phyloP scores from a whole-genome alignment of 176 grass and related monocot genomes.

The Hordeum vulgare region MorexV3_pseudomolecules_assembly NC_058523.1:442755331-442755830 shows the following conservation, averaged over 20 bases:
- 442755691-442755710: neutral
- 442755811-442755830: constrained; percentile 50
- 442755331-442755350: neutral
- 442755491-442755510: neutral
- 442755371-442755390: neutral
- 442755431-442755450: neutral
- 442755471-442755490: neutral
- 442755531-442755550: neutral
- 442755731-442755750: constrained; percentile 93
- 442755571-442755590: neutral
- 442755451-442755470: neutral
- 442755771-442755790: constrained; percentile 84
- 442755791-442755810: constrained; percentile 90
- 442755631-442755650: neutral
- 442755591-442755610: neutral
- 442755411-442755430: neutral
- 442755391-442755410: neutral
- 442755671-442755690: neutral
- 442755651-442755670: neutral
- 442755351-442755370: neutral
- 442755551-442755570: neutral
- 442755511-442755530: neutral
- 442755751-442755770: constrained; percentile 96
- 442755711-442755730: constrained; percentile 66
- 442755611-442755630: neutral